Percentiles rank a stretch among this genome's conserved stretches.
These are phyloP conservation scores for Rhododendron griersonianum DNA, from an alignment of 148 eudicot genomes.

Conservation along the genomic window DNA sequence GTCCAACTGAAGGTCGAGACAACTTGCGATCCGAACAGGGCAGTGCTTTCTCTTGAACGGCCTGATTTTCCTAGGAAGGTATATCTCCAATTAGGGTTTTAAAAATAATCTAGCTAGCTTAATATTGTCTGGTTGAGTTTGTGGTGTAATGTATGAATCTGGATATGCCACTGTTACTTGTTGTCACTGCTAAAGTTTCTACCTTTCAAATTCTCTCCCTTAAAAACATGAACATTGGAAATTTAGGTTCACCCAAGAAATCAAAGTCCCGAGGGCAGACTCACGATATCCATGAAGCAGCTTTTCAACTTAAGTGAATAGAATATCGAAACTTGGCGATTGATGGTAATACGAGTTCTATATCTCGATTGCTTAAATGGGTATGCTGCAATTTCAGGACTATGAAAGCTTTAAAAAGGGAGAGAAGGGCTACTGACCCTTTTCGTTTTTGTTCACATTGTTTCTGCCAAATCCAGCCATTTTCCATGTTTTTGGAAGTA, in stretches of 20 bases:
- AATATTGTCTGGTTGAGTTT: neutral
- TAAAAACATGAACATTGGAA: neutral
- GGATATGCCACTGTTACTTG: neutral
- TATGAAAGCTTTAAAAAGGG: neutral
- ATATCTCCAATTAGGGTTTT: neutral
- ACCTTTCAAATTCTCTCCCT: neutral
- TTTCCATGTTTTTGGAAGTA: neutral
- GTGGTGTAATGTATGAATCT: neutral
- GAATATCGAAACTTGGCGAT: neutral
- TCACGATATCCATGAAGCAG: too few relatives aligned
- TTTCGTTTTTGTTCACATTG: neutral
- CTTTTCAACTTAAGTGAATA: too few relatives aligned
- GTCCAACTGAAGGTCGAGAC: conserved; percentile 49
- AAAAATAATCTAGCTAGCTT: neutral
- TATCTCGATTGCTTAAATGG: neutral
- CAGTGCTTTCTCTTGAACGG: conserved; percentile 91
- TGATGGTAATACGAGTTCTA: neutral
- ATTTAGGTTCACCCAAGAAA: too few relatives aligned
- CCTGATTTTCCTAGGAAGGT: conserved; percentile 90
- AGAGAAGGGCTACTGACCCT: neutral
- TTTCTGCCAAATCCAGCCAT: neutral
- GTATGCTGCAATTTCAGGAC: neutral
- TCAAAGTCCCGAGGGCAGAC: too few relatives aligned
- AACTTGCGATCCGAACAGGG: conserved; percentile 66
- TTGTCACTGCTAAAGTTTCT: neutral